Percentiles rank a stretch among this genome's conserved stretches.
Evolutionary conservation across 2,329 filamentous ascomycete genomes (phyloP).

Genomic region (Fusarium pseudoanthophilum): DNA sequence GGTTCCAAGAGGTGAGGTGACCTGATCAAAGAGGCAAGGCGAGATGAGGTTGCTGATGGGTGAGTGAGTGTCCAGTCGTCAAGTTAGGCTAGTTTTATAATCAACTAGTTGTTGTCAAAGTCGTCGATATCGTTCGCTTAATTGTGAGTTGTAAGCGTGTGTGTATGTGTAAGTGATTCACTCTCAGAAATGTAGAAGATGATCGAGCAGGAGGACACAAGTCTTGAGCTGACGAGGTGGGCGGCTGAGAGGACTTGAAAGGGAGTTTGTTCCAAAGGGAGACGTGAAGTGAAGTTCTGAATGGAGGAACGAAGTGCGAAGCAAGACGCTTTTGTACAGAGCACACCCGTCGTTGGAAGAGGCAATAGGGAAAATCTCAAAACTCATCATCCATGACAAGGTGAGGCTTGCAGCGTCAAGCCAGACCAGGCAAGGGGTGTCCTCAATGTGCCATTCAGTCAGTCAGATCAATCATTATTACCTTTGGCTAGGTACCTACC

Average conservation of each 20-base stretch:
- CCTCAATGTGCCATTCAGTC: constrained; percentile 14
- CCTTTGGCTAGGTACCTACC: not conserved
- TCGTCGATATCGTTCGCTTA: constrained; percentile 33
- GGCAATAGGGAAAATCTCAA: constrained; percentile 30
- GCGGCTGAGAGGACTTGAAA: constrained; percentile 22
- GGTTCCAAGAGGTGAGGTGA: constrained; percentile 24
- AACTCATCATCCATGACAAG: constrained; percentile 12
- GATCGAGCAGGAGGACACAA: constrained; percentile 3
- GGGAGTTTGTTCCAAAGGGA: constrained; percentile 32
- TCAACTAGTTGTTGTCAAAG: constrained; percentile 7
- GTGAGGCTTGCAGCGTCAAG: constrained; percentile 20
- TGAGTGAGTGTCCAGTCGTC: not conserved
- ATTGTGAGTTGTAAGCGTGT: constrained; percentile 3
- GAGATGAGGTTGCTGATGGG: constrained; percentile 4
- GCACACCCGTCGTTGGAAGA: constrained; percentile 13
- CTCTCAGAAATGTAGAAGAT: constrained; percentile 12
- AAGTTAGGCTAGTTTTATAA: constrained; percentile 11
- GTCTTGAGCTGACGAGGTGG: not conserved
- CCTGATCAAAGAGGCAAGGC: constrained; percentile 32
- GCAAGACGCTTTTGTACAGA: constrained; percentile 42
- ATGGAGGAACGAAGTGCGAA: constrained; percentile 36
- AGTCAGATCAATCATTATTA: constrained; percentile 22
- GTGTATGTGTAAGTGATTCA: constrained; percentile 38
- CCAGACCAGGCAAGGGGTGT: constrained; percentile 25
- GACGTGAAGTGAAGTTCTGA: constrained; percentile 34